phyloP scores from a whole-genome alignment of 257 asterid species.

The Ilex aquifolium region DNA sequence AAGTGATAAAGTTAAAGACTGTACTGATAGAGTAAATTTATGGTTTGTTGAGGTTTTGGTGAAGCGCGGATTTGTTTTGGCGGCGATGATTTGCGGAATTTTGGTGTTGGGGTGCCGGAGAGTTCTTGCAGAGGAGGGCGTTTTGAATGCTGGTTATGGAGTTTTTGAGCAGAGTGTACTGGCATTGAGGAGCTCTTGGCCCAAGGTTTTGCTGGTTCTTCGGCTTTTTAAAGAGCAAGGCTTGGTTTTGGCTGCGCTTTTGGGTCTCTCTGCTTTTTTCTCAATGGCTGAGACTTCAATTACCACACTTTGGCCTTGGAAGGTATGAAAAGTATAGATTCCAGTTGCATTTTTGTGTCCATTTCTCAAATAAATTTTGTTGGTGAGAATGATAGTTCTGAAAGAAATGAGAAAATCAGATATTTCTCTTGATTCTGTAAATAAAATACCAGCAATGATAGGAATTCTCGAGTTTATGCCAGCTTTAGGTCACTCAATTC shows the following conservation, averaged over 20 bases:
- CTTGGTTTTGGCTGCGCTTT: slow-evolving; percentile 66
- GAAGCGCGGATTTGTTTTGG: slow-evolving; percentile 43
- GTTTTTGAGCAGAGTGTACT: slow-evolving; percentile 32
- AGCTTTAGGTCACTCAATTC: too few relatives aligned
- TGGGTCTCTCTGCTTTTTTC: slow-evolving; percentile 94
- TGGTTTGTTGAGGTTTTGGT: slow-evolving; percentile 26
- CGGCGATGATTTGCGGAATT: slow-evolving; percentile 50
- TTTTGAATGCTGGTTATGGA: slow-evolving; percentile 42
- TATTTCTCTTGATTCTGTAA: too few relatives aligned
- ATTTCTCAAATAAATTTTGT: too few relatives aligned
- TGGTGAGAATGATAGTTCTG: too few relatives aligned
- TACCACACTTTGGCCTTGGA: slow-evolving; percentile 99
- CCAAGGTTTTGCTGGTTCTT: slow-evolving; percentile 71
- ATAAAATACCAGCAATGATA: too few relatives aligned
- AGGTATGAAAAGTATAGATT: slow-evolving; percentile 36
- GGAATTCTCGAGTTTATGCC: too few relatives aligned
- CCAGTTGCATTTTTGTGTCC: too few relatives aligned
- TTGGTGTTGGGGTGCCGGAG: slow-evolving; percentile 49
- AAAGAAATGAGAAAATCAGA: too few relatives aligned
- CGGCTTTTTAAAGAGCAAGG: slow-evolving; percentile 85
- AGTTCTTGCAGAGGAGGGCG: slow-evolving; percentile 60
- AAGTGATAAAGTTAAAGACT: slow-evolving; percentile 12
- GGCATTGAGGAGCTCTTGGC: slow-evolving; percentile 72
- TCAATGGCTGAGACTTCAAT: slow-evolving; percentile 99
- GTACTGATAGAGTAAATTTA: slow-evolving; percentile 2